Conservation (phyloP, 2,329 filamentous ascomycete species). For the Tolypocladium ophioglossoides region DNA sequence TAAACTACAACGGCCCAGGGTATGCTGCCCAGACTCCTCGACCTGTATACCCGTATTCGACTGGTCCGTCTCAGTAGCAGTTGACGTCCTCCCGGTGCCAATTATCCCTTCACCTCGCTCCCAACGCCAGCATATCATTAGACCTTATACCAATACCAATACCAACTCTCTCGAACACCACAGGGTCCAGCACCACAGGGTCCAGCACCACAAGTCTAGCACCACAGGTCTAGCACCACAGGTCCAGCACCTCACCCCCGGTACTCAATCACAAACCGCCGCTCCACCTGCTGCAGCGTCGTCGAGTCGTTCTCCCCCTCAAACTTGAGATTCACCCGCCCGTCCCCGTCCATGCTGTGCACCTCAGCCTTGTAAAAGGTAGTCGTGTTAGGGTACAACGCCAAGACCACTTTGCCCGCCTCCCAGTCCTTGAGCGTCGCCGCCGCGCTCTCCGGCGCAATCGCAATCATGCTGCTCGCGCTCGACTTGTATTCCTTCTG, state of each 20-base stretch:
- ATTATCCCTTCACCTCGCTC: not conserved
- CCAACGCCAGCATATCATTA: not conserved
- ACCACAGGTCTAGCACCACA: not conserved
- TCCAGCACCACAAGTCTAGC: no score
- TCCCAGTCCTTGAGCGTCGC: constrained; percentile 49
- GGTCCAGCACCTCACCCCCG: constrained; percentile 20
- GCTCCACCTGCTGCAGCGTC: constrained; percentile 65
- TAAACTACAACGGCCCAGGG: not conserved
- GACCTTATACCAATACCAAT: not conserved
- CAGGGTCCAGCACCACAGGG: no score
- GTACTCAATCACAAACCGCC: constrained; percentile 69
- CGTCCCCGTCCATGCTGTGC: constrained; percentile 50
- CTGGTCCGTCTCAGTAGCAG: not conserved
- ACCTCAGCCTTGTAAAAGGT: constrained; percentile 81
- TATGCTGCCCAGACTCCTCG: not conserved
- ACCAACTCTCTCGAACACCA: no score
- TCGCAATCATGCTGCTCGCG: constrained; percentile 67
- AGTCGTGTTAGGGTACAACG: constrained; percentile 72
- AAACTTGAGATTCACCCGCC: constrained; percentile 58
- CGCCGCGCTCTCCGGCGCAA: constrained; percentile 44
- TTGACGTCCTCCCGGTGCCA: no score
- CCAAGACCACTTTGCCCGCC: constrained; percentile 61
- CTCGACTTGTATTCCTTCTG: constrained; percentile 60
- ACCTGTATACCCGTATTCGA: not conserved
- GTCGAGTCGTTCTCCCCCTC: constrained; percentile 68